These are phyloP conservation scores for Phytophthora pisi DNA, from an alignment of 352 stramenopile species.

Conservation along the genomic window DNA sequence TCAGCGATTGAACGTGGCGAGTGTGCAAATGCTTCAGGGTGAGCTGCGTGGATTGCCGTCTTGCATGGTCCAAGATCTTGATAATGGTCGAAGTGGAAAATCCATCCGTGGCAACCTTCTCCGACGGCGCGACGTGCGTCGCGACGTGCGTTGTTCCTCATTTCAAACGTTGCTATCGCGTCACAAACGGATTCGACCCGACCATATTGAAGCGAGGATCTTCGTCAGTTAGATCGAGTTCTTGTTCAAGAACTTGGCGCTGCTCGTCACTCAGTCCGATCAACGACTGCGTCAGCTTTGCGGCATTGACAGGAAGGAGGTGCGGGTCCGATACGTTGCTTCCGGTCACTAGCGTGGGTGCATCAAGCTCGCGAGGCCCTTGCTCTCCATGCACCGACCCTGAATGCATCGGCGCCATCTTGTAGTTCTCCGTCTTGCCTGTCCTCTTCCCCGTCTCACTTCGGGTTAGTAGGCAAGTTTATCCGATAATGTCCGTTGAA, in stretches of 20 bases:
- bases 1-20: not conserved
- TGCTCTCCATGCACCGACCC: conserved; percentile 8
- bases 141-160: not conserved
- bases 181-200: conserved; percentile 5
- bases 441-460: not conserved
- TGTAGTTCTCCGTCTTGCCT: conserved; percentile 3
- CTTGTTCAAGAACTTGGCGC: conserved; percentile 10
- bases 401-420: conserved; percentile 3
- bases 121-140: not conserved
- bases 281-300: conserved; percentile 9
- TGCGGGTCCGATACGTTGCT: conserved; percentile 7
- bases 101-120: conserved; percentile 8
- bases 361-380: conserved; percentile 1
- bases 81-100: conserved; percentile 12
- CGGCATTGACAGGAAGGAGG: conserved; percentile 14
- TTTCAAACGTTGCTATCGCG: conserved; percentile 8
- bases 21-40: conserved; percentile 4
- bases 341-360: conserved; percentile 3
- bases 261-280: conserved; percentile 16
- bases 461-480: too few relatives aligned
- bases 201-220: conserved; percentile 10
- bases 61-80: conserved; percentile 2
- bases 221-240: conserved; percentile 9
- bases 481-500: too few relatives aligned
- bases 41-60: not conserved